Conservation (phyloP, 495 filamentous ascomycete genomes). For the Aspergillus nanangensis region DNA sequence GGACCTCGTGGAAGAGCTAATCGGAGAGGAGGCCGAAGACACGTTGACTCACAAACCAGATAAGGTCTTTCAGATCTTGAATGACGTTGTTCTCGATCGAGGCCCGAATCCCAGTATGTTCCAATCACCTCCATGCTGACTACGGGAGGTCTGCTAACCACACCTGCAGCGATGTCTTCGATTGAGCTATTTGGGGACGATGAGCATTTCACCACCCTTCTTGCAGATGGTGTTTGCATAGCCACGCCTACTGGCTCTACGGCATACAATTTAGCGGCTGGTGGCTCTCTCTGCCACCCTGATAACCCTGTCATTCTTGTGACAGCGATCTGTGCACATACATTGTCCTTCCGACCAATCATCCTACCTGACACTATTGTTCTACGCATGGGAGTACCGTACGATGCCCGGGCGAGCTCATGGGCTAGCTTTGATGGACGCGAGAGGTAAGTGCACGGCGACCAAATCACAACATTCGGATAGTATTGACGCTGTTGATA, state of each 20-base stretch:
- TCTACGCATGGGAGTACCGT: slow-evolving; percentile 85
- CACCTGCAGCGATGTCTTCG: slow-evolving; percentile 66
- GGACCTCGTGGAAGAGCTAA: slow-evolving; percentile 85
- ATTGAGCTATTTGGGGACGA: slow-evolving; percentile 94
- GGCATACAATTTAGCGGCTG: slow-evolving; percentile 95
- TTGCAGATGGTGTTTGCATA: slow-evolving; percentile 85
- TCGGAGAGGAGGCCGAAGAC: slow-evolving; percentile 78
- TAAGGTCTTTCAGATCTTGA: slow-evolving; percentile 80
- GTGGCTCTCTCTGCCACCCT: slow-evolving; percentile 90
- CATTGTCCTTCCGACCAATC: slow-evolving; percentile 90
- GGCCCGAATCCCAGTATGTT: slow-evolving; percentile 81
- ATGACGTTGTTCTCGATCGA: slow-evolving; percentile 86
- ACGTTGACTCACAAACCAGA: slow-evolving; percentile 77
- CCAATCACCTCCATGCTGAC: neutral
- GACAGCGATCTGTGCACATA: slow-evolving; percentile 94
- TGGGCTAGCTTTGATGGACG: slow-evolving; percentile 98
- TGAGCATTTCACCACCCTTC: slow-evolving; percentile 85
- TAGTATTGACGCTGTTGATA: slow-evolving; percentile 16
- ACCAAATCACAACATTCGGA: neutral
- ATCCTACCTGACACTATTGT: slow-evolving; percentile 95
- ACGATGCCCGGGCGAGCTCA: slow-evolving; percentile 78
- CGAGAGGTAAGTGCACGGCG: slow-evolving; percentile 51
- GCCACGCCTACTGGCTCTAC: slow-evolving; percentile 91
- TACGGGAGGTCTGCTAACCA: slow-evolving; percentile 17
- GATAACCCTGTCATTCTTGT: slow-evolving; percentile 97